Base-by-base conservation (phyloP, 2,329 filamentous ascomycete species). In the Botrytis tulipae region DNA sequence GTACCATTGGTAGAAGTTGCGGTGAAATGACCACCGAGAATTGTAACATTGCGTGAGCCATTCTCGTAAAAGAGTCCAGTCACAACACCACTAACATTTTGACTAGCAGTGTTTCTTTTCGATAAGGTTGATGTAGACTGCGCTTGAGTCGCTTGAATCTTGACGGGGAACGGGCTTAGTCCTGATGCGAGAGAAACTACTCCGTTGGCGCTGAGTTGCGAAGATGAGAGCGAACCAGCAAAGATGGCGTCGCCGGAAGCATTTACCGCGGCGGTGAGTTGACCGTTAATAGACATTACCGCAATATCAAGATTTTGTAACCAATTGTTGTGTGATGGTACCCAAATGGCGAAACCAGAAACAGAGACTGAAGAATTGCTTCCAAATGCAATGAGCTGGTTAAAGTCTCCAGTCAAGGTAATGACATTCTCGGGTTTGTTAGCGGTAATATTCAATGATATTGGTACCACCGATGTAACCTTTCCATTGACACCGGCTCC, bases 341-440 rank as follows among this genome's bases (percentile, higher is more conserved):
- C 91, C 96, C 96, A 99, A 54, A 98, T 86, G 22, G 94, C 95
- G 79, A 99, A 94, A 3, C 95, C 94, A 69, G 89, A 83, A 0
- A 90, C 92, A 14, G 87, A 79, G 42, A 91, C 86, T 16, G 89
- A 87, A 10, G 86, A 82, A 76, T 91, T 91, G 76, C 85, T 85
- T 51, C 85, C 89, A 78, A 94, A 95, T 0, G 87, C 88, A 42
- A 91, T 87, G 75, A 97, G 89, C 71, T 90, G 85, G 25, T 88
- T 87, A 82, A 99, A 99, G 74, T 89, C 86, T 9, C 96, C 96
- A 67, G 91, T 95, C 74, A 99, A 85, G 2, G 92, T 90, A 75
- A 98, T 87, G 35, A 92, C 93, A 20, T 88, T 87, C 81, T 97
- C 93, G 0, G 90, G 87, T 29, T 86, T 86, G 54, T 88, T 87